Percentiles rank a stretch among this genome's conserved stretches.
These are phyloP conservation scores for Geopyxis carbonaria DNA, from an alignment of 495 filamentous ascomycete species.

Conservation along the genomic window DNA sequence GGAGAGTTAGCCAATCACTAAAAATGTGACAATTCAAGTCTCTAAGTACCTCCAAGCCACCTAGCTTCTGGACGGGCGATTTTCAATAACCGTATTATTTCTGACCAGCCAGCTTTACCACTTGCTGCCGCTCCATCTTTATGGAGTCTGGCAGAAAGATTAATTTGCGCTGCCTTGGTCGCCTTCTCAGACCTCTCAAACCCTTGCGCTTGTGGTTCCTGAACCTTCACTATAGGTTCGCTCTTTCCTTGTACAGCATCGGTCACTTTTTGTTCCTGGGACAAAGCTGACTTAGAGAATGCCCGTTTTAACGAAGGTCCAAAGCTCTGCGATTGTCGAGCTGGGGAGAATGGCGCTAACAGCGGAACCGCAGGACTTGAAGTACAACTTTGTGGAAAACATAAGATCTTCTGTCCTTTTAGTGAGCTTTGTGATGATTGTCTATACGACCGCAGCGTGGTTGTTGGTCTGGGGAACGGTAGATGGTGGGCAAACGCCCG, in stretches of 20 bases:
- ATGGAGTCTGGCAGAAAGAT: conserved; percentile 67
- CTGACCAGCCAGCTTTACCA: conserved; percentile 47
- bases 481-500: conserved; percentile 1
- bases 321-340: no score
- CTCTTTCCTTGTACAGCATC: not conserved
- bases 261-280: conserved; percentile 1
- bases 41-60: conserved; percentile 38
- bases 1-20: conserved; percentile 3
- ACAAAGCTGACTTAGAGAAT: conserved; percentile 12
- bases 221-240: no score
- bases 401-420: no score
- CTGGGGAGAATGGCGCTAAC: no score
- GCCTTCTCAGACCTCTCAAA: conserved; percentile 63
- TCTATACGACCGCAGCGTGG: no score
- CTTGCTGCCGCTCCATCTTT: conserved; percentile 54
- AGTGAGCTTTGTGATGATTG: no score
- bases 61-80: conserved; percentile 73
- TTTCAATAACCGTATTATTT: conserved; percentile 73
- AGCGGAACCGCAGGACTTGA: no score
- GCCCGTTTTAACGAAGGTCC: no score
- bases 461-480: no score
- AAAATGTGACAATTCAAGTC: not conserved
- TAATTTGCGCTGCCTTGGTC: conserved; percentile 70
- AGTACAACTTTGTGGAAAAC: no score
- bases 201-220: conserved; percentile 36